Evolutionary conservation across 2,329 filamentous ascomycete species (phyloP), one percentile per base, ranked within the genome.

Genomic region (Fusarium praegraminearum): DNA sequence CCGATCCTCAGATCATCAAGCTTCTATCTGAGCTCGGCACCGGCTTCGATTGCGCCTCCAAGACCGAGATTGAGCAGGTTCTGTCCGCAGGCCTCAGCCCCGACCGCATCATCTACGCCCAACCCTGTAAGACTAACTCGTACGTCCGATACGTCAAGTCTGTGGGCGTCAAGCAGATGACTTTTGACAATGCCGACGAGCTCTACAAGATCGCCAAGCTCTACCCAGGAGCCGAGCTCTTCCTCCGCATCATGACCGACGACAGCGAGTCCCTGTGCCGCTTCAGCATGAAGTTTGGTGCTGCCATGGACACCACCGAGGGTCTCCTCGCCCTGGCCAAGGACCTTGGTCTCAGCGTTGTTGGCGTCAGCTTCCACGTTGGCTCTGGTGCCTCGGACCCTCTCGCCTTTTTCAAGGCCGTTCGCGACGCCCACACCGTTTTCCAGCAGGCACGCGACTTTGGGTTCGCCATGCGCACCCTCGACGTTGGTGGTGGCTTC

Each of bases 41-140:
- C 71, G 96, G 96, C 76, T 99, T 99, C 80, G 96, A 99, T 83
- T 99, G 96, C 82, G 96, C 96, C 69, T 98, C 95, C 82, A 98
- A 98, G 88, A 87, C 91, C 71, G 96, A 99, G 84, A 98, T 99
- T 75, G 94, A 99, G 80, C 90, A 94, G 80, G 92, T 98, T 67
- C 86, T 98, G 56, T 86, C 87, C 76, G 88, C 94, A 79, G 94
- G 94, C 74, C 87, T 97, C 72, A 90, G 93, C 77, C 93, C 96
- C 15, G 89, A 90, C 72, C 94, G 95, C 80, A 97, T 99, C 85
- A 98, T 99, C 83, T 99, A 98, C 78, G 96, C 96, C 51, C 96
- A 99, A 84, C 96, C 96, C 58, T 98, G 96, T 92, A 99, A 99
- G 90, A 99, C 96, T 76, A 97, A 96, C 84, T 98, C 95, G 49